Evolutionary conservation across 495 filamentous ascomycete species (phyloP).

Genomic region (Xylaria palmicola): DNA sequence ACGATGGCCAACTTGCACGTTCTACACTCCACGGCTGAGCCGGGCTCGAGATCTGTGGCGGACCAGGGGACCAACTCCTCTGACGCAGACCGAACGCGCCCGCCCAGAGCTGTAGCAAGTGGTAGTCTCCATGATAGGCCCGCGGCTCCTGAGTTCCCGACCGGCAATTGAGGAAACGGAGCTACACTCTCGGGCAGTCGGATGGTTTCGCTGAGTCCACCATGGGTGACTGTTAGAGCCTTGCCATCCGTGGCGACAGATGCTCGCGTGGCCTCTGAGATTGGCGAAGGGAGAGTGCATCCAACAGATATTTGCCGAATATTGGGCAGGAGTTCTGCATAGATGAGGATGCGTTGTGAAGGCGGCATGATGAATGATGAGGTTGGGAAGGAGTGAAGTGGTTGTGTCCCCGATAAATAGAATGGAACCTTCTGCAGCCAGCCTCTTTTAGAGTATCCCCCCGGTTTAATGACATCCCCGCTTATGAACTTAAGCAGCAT

Average conservation of each 20-base stretch:
- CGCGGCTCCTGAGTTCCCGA: slow-evolving; percentile 33
- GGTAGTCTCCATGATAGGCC: slow-evolving; percentile 72
- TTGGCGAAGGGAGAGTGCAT: slow-evolving; percentile 58
- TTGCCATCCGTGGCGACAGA: slow-evolving; percentile 49
- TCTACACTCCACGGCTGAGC: slow-evolving; percentile 62
- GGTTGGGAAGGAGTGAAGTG: neutral
- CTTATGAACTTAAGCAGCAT: too few relatives aligned
- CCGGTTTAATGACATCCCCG: neutral
- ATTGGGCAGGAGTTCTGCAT: slow-evolving; percentile 85
- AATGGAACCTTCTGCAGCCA: neutral
- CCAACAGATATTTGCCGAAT: slow-evolving; percentile 81
- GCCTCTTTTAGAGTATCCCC: neutral
- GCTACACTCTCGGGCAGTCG: slow-evolving; percentile 64
- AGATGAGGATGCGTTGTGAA: slow-evolving; percentile 51
- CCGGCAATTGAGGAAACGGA: slow-evolving; percentile 35
- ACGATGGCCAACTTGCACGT: slow-evolving; percentile 55
- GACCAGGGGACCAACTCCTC: slow-evolving; percentile 64
- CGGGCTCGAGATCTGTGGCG: slow-evolving; percentile 57
- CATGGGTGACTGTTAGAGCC: slow-evolving; percentile 53
- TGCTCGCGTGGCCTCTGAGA: slow-evolving; percentile 46
- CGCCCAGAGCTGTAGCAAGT: slow-evolving; percentile 26
- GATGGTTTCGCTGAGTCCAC: slow-evolving; percentile 54
- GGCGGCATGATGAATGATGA: slow-evolving; percentile 26
- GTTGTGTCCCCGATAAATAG: neutral
- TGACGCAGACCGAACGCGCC: neutral